Base-by-base conservation (phyloP, 768 basidiomycete genomes). In the Coprinellus micaceus region DNA sequence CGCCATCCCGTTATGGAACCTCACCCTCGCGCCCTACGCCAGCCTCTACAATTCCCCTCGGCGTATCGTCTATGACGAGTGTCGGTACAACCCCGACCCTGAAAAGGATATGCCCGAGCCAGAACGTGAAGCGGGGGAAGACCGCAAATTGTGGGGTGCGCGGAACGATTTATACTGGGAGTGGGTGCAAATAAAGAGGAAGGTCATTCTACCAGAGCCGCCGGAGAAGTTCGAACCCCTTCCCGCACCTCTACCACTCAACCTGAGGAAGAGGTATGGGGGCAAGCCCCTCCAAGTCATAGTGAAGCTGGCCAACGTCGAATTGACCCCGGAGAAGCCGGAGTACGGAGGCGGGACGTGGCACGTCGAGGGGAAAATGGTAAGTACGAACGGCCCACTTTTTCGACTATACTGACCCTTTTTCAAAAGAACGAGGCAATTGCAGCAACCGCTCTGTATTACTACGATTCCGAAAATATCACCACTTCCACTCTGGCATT, bases 381-480 rank as follows among this genome's bases (percentile, higher is more conserved):
- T 64, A 39, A n/a, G 63, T 58, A 10, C 21, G 41, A 13, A 7
- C 28, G 12, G n/a, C 50, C 29, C 30, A 25, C 30, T 36, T 4
- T 11, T 22, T 29, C 29, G 10, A 61, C 60, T 56, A 63, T 25
- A 63, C 64, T 52, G 61, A 64, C 43, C 63, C 67, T 33, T 62
- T 62, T 40, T 12, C 24, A 15, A 21, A 17, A 64, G 64, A 60
- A 66, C 37, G 66, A 66, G 54, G 63, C 64, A 40, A 67, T 67
- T 43, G 65, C 64, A 33, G 63, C 66, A 1, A 63, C 60, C 1
- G 65, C 66, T 24, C 55, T 66, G 10, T 67, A 67, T 30, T 71
- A 66, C 39, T 69, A 68, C 36, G 64, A 66, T 21, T 63, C 52
- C 25, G 63, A 60, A 12, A 76, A 77, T 60, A 69, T 74, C 53